Evolutionary conservation across 257 asterid species (phyloP).

Genomic region (Cordia subcordata): DNA sequence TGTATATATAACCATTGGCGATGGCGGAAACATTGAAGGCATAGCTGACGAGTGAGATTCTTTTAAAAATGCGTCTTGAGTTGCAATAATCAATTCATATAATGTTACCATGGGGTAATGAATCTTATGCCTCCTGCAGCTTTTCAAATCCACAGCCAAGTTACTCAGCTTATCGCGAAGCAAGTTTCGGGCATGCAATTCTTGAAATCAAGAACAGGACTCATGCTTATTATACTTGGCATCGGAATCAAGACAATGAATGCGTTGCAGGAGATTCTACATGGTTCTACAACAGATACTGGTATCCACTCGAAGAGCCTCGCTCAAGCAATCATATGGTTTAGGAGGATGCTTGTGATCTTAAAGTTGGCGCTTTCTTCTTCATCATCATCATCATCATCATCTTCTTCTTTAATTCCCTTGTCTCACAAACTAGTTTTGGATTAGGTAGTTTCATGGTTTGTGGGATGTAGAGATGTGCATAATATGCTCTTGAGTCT

Average conservation of each 20-base stretch:
- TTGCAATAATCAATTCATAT: neutral
- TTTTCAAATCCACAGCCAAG: conserved; percentile 42
- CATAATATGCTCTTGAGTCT: too few relatives aligned
- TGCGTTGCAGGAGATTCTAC: conserved; percentile 38
- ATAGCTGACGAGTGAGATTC: conserved; percentile 29
- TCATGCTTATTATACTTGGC: conserved; percentile 53
- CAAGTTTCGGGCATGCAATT: conserved; percentile 55
- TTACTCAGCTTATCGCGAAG: conserved; percentile 49
- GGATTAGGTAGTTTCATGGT: too few relatives aligned
- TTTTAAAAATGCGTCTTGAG: neutral
- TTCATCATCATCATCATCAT: too few relatives aligned
- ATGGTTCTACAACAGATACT: conserved; percentile 49
- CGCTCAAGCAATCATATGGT: neutral
- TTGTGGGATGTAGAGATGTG: too few relatives aligned
- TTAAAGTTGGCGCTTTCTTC: too few relatives aligned
- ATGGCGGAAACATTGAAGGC: conserved; percentile 63
- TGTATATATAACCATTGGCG: conserved; percentile 47
- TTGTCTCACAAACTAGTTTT: too few relatives aligned
- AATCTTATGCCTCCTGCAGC: conserved; percentile 21
- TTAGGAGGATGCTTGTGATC: too few relatives aligned
- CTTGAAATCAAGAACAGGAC: conserved; percentile 50
- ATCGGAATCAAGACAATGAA: conserved; percentile 45
- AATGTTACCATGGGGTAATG: too few relatives aligned
- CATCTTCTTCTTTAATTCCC: too few relatives aligned
- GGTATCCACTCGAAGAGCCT: conserved; percentile 35